Evolutionary conservation across 179 eudicot genomes (phyloP).

Genomic region (Pouteria campechiana): DNA sequence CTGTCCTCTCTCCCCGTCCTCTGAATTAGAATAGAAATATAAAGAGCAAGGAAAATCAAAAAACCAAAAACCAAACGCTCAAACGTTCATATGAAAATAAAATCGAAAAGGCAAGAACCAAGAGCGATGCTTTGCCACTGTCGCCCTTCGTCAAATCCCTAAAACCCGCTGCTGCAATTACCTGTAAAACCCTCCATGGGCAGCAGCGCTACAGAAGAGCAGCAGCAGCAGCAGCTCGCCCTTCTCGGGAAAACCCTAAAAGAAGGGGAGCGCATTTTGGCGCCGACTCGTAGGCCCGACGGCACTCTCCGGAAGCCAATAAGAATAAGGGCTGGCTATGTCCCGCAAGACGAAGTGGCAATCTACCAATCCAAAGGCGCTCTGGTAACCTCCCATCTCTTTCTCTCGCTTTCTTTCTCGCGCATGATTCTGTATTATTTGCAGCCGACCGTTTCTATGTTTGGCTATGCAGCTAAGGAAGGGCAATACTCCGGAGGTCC

Average conservation of each 20-base stretch:
- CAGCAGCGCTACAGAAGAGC: conserved; percentile 12
- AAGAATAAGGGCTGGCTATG: conserved; percentile 72
- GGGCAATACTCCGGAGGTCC: conserved; percentile 61
- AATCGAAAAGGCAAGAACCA: no score
- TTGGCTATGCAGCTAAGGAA: conserved; percentile 46
- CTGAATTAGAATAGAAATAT: no score
- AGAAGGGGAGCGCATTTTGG: conserved; percentile 84
- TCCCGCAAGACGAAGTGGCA: conserved; percentile 92
- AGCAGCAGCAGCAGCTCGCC: conserved; percentile 19
- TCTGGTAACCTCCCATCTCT: conserved; percentile 23
- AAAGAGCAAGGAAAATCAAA: no score
- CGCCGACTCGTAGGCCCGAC: conserved; percentile 85
- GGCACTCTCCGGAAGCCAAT: conserved; percentile 77
- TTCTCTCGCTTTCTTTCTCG: neutral
- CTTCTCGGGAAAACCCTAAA: conserved; percentile 59
- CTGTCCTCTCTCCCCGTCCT: no score
- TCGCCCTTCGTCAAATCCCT: no score
- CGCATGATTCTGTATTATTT: neutral
- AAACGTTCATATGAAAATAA: no score
- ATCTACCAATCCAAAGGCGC: conserved; percentile 84
- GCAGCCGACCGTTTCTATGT: neutral
- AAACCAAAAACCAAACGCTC: no score
- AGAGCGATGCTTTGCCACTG: no score
- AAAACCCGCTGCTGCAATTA: no score
- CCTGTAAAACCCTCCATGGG: no score